Conservation (phyloP, 148 eudicot genomes). For the Rhododendron ovatum region DNA sequence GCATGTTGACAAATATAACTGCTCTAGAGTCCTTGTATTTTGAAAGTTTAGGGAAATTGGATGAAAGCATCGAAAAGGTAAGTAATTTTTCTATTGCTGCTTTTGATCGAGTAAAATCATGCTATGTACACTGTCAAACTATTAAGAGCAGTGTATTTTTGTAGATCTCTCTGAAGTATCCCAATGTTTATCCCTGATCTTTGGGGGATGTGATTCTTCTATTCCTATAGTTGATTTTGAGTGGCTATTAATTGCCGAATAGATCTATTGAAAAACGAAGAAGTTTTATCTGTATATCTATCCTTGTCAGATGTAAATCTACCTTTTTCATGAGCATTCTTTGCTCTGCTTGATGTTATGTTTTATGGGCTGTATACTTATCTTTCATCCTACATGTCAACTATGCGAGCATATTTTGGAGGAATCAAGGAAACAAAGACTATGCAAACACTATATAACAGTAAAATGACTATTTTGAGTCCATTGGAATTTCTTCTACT, state of each 20-base stretch:
- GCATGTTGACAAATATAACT: not conserved
- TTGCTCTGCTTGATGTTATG: not conserved
- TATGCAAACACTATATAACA: not conserved
- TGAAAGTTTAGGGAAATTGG: not conserved
- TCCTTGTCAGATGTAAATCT: not conserved
- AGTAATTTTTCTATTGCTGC: slow-evolving; percentile 4
- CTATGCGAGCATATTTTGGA: not conserved
- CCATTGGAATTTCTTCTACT: not conserved
- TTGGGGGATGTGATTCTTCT: not conserved
- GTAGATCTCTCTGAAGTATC: not conserved
- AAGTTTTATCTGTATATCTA: not conserved
- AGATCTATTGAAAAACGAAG: not conserved
- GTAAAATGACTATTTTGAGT: not conserved
- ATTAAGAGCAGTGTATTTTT: not conserved
- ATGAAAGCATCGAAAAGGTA: not conserved
- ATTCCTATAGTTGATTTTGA: not conserved
- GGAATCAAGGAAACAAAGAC: not conserved
- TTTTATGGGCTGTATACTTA: not conserved
- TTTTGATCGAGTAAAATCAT: slow-evolving; percentile 1
- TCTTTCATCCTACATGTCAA: not conserved
- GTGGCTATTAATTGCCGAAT: not conserved
- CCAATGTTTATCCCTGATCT: not conserved
- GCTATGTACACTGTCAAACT: not conserved
- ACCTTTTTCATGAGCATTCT: not conserved
- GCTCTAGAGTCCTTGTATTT: slow-evolving; percentile 3